phyloP scores from a whole-genome alignment of 257 asterid species.

The Buddleja alternifolia region DNA sequence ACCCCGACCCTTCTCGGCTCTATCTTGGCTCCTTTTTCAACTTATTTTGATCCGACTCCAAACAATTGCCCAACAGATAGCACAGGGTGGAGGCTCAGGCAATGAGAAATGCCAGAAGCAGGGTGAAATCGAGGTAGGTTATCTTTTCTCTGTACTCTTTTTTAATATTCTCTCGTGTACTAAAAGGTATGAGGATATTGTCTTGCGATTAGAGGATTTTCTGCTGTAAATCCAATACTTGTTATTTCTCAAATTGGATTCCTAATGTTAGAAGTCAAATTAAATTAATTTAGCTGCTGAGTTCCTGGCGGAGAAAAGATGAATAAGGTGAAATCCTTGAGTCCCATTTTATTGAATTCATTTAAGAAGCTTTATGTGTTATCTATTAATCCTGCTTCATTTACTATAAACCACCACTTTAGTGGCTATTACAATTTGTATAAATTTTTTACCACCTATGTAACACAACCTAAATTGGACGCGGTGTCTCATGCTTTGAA shows the following conservation, averaged over 20 bases:
- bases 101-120: background rate
- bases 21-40: no score
- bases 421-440: background rate
- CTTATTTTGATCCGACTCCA: no score
- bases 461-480: background rate
- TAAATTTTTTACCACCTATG: background rate
- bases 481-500: background rate
- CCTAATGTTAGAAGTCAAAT: background rate
- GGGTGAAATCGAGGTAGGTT: constrained; percentile 10
- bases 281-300: constrained; percentile 5
- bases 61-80: no score
- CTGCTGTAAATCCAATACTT: background rate
- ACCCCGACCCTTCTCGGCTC: no score
- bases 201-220: background rate
- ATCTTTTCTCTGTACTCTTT: background rate
- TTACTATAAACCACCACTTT: background rate
- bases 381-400: background rate
- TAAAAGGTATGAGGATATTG: background rate
- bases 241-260: background rate
- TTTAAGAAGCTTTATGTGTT: no score
- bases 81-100: no score
- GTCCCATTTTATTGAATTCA: no score
- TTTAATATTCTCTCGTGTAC: background rate
- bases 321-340: background rate
- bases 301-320: background rate